phyloP scores from a whole-genome alignment of 192 early-diverging fungal genomes.

The Backusella psychrophila region DNA sequence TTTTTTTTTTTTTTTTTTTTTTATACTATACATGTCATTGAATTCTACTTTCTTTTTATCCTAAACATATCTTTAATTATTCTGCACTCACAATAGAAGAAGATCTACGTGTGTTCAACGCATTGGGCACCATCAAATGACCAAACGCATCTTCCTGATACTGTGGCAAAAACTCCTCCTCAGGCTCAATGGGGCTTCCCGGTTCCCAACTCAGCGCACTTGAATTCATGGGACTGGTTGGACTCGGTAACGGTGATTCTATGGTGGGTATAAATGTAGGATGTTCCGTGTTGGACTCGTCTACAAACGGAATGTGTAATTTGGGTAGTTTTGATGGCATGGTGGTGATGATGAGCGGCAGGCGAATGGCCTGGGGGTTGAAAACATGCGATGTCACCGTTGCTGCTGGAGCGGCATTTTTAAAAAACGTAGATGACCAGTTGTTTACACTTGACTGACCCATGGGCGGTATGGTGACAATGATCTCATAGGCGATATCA shows the following conservation, averaged over 20 bases:
- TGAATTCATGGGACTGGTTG: not conserved
- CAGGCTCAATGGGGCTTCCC: not conserved
- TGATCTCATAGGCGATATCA: constrained; percentile 21
- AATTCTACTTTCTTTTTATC: not conserved
- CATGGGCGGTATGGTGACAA: constrained; percentile 18
- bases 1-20: no score
- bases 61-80: not conserved
- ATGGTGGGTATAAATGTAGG: not conserved
- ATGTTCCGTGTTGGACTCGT: not conserved
- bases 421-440: not conserved
- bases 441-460: not conserved
- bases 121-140: not conserved
- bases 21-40: not conserved
- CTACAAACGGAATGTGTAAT: not conserved
- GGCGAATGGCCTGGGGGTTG: not conserved
- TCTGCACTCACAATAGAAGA: not conserved
- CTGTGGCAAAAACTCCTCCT: not conserved
- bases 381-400: not conserved
- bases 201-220: not conserved
- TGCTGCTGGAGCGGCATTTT: no score
- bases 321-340: not conserved
- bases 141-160: constrained; percentile 1
- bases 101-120: not conserved
- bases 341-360: not conserved
- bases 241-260: constrained; percentile 4